A percentile compares a stretch with the other conserved stretches of the same genome.
Evolutionary conservation across 106 monocot species (phyloP).

Genomic region (Apostasia shenzhenica): DNA sequence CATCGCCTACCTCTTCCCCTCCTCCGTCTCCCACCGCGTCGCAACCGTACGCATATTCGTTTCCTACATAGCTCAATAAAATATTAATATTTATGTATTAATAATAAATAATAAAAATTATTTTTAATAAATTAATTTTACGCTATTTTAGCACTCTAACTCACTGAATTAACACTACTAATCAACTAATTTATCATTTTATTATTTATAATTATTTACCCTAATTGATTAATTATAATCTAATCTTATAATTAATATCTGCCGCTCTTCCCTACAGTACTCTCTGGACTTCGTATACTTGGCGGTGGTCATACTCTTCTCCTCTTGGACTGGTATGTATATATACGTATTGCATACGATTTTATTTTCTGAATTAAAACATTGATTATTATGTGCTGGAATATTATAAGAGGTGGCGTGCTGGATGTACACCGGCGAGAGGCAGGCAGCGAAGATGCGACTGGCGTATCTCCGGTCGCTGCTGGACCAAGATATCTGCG

Average conservation of each 20-base stretch:
- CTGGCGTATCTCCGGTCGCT: slow-evolving; percentile 72
- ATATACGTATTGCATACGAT: too few species aligned
- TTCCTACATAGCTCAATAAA: neutral
- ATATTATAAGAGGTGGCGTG: slow-evolving; percentile 82
- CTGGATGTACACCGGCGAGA: slow-evolving; percentile 98
- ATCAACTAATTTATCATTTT: too few species aligned
- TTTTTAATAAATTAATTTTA: neutral
- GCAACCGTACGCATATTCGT: slow-evolving; percentile 31
- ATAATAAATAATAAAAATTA: neutral
- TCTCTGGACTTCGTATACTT: slow-evolving; percentile 93
- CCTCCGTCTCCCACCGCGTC: slow-evolving; percentile 65
- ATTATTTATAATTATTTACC: too few species aligned
- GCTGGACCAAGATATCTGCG: slow-evolving; percentile 71
- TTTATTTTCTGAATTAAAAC: neutral
- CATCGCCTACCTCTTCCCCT: slow-evolving; percentile 84
- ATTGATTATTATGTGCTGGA: neutral
- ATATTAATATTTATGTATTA: neutral
- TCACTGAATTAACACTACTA: neutral
- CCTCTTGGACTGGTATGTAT: slow-evolving; percentile 74
- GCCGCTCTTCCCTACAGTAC: slow-evolving; percentile 37
- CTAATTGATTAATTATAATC: too few species aligned
- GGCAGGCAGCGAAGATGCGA: slow-evolving; percentile 97
- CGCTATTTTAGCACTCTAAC: neutral
- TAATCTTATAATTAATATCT: neutral
- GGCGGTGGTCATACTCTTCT: slow-evolving; percentile 73